Evolutionary conservation across 1,284 basidiomycete species (phyloP), one percentile per base, ranked within the genome.

Genomic region (Flammula alnicola): DNA sequence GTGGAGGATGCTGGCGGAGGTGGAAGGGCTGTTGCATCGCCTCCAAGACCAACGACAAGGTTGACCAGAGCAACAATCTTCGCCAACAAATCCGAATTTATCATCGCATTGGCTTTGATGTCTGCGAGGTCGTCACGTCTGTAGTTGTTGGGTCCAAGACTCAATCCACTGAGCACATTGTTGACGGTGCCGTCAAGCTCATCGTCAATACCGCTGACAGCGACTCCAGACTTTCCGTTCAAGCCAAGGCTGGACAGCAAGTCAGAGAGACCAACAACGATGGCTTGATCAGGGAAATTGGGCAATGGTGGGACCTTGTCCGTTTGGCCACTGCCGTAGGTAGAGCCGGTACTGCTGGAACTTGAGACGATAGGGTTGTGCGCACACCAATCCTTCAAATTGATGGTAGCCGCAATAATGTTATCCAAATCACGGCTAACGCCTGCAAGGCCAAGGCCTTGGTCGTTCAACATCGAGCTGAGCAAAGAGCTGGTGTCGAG

Each of bases 41-140:
- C 43, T n/a, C 44, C 50, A 36, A 65, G 54, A n/a, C 54, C 42
- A 8, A 59, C 33, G 11, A 60, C 48, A 16, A 57, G 35, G n/a
- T 46, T 32, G n/a, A 63, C 58, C 25, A 64, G 44, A 17, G 35
- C 26, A 30, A 45, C 39, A 32, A 62, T 26, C 22, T 55, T 16
- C 19, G 39, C 30, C n/a, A 53, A 43, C 11, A 65, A 20, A 20
- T 62, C 53, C 3, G 42, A 38, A 25, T 44, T 33, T 20, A 51
- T 26, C 6, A 31, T 45, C 9, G 49, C 35, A n/a, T 49, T 40
- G 14, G 49, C 14, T 26, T 45, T 33, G 14, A 40, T 33, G 42
- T 47, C 20, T 16, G 17, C 17, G 9, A 38, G 9, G 14, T 27
- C 37, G 20, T 9, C 17, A 26, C 37, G 37, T 16, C 17, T 29